A percentile compares a stretch with the other conserved stretches of the same genome.
Conservation (phyloP, 1,284 basidiomycete species). For the Ceratobasidium sp. region DNA sequence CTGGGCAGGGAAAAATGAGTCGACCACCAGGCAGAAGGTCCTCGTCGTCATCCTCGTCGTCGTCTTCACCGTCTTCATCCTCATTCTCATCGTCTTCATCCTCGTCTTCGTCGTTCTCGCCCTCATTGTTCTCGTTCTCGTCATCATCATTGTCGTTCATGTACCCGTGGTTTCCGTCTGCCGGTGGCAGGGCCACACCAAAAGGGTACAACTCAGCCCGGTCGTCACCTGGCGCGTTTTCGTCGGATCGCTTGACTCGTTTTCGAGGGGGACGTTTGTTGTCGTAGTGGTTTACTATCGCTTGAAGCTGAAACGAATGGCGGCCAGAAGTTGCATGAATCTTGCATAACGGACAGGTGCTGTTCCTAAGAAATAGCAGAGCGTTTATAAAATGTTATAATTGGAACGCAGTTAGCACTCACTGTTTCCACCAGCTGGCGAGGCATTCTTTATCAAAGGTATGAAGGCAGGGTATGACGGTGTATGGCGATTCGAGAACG, state of each 20-base stretch:
- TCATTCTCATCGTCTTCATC: conserved; percentile 5
- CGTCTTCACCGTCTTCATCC: conserved; percentile 30
- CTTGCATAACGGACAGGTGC: conserved; percentile 45
- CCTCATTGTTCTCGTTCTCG: no score
- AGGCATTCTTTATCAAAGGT: conserved; percentile 51
- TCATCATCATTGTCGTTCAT: conserved; percentile 30
- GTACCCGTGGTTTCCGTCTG: background rate
- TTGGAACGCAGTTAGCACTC: background rate
- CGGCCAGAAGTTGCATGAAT: conserved; percentile 9
- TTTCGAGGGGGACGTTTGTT: conserved; percentile 37
- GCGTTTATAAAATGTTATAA: no score
- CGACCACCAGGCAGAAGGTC: conserved; percentile 36
- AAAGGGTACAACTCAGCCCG: conserved; percentile 38
- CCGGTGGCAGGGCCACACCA: background rate
- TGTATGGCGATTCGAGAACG: conserved; percentile 49
- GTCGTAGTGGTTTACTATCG: conserved; percentile 43
- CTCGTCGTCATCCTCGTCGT: conserved; percentile 27
- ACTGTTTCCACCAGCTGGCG: conserved; percentile 50
- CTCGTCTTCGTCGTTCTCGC: conserved; percentile 47
- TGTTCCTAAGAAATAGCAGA: conserved; percentile 12
- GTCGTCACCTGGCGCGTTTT: background rate
- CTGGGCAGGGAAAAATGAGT: conserved; percentile 43
- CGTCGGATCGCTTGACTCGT: conserved; percentile 20
- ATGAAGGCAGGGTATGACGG: conserved; percentile 51
- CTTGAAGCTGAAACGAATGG: conserved; percentile 43